phyloP scores from a whole-genome alignment of 768 basidiomycete genomes.

The Hypholoma fasciculare region DNA sequence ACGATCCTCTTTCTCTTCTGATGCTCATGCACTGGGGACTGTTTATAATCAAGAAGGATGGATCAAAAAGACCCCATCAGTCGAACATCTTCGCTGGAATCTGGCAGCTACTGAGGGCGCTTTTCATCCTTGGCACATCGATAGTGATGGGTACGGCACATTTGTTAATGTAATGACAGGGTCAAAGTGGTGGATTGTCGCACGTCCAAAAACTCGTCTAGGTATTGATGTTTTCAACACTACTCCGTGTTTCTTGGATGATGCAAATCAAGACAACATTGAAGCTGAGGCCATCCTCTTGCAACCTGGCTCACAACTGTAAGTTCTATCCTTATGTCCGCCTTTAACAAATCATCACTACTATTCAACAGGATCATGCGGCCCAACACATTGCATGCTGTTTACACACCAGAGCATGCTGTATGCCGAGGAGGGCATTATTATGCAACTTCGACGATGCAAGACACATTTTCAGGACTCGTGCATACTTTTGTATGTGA shows the following conservation, averaged over 20 bases:
- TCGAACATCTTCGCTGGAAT: conserved; percentile 15
- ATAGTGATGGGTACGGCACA: conserved; percentile 13
- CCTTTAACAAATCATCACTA: no score
- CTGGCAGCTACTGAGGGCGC: conserved; percentile 12
- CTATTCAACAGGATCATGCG: conserved; percentile 22
- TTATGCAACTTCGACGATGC: conserved; percentile 10
- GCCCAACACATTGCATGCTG: conserved; percentile 16
- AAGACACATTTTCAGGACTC: conserved; percentile 10
- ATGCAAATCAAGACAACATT: no score
- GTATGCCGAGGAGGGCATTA: conserved; percentile 22
- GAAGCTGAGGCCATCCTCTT: not conserved
- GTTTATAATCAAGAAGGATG: not conserved
- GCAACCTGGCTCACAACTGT: not conserved
- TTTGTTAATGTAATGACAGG: conserved; percentile 2
- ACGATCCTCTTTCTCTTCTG: not conserved
- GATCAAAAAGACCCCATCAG: not conserved
- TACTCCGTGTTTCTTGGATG: not conserved
- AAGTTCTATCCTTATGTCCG: not conserved
- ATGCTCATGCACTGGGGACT: conserved; percentile 4
- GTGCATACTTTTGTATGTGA: conserved; percentile 16
- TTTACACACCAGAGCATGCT: conserved; percentile 9
- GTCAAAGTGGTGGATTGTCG: not conserved
- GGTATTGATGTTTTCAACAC: not conserved
- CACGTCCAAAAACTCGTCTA: not conserved
- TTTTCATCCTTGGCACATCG: conserved; percentile 15